A percentile compares a stretch with the other conserved stretches of the same genome.
phyloP scores from a whole-genome alignment of 2,329 filamentous ascomycete species.

The Clonostachys chloroleuca region DNA sequence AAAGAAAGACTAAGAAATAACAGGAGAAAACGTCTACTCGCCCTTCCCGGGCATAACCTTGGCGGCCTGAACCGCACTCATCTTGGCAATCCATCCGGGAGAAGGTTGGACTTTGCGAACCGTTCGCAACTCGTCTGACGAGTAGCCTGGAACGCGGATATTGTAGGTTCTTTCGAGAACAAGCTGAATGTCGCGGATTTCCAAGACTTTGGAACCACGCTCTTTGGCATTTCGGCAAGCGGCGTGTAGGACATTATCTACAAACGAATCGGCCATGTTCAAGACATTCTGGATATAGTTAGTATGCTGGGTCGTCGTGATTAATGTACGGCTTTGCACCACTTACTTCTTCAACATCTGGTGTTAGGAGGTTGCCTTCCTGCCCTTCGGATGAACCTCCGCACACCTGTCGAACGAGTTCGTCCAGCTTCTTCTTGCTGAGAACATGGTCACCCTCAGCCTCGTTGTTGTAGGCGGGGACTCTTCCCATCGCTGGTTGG shows the following conservation, averaged over 20 bases:
- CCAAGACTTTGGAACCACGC: conserved; percentile 82
- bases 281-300: conserved; percentile 66
- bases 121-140: conserved; percentile 88
- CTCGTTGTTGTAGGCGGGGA: conserved; percentile 81
- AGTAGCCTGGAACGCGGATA: conserved; percentile 90
- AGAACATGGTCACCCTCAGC: conserved; percentile 88
- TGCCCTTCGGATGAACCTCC: conserved; percentile 70
- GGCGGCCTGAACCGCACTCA: conserved; percentile 92
- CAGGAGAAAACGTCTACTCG: conserved; percentile 21
- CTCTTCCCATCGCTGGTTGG: conserved; percentile 78
- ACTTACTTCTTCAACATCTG: conserved; percentile 91
- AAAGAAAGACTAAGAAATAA: no score
- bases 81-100: conserved; percentile 88
- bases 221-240: conserved; percentile 93
- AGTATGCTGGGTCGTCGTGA: conserved; percentile 3
- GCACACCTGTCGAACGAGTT: conserved; percentile 89
- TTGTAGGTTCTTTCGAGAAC: conserved; percentile 83
- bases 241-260: conserved; percentile 82
- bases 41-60: conserved; percentile 70
- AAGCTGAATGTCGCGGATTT: conserved; percentile 82
- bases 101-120: conserved; percentile 91
- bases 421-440: conserved; percentile 97
- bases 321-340: neutral
- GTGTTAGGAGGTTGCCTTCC: conserved; percentile 74
- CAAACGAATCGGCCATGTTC: conserved; percentile 86